Percentiles rank a stretch among this genome's conserved stretches.
Evolutionary conservation across 2,329 filamentous ascomycete genomes (phyloP).

Genomic region (Penicillium rolfsii): DNA sequence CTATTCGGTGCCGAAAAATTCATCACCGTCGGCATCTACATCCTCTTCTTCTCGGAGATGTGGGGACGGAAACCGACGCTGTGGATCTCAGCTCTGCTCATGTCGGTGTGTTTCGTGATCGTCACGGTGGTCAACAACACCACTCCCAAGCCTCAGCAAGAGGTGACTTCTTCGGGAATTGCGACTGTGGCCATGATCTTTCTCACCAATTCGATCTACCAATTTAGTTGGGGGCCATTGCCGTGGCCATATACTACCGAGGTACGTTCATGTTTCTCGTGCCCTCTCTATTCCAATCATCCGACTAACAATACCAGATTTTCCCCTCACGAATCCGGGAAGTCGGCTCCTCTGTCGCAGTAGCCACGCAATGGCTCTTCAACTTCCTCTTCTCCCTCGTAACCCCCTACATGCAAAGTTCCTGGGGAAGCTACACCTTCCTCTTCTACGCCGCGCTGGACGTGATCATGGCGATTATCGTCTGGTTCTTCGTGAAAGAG

Average conservation of each 20-base stretch:
- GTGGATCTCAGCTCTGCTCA: constrained; percentile 52
- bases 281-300: neutral
- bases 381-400: constrained; percentile 50
- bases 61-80: constrained; percentile 56
- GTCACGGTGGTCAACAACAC: constrained; percentile 52
- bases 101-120: constrained; percentile 58
- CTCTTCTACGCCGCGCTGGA: constrained; percentile 47
- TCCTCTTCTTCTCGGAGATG: constrained; percentile 55
- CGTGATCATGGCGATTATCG: constrained; percentile 38
- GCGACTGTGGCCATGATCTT: constrained; percentile 56
- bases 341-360: constrained; percentile 43
- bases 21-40: constrained; percentile 51
- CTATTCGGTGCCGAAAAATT: constrained; percentile 59
- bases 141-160: constrained; percentile 42
- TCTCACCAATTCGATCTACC: constrained; percentile 36
- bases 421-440: constrained; percentile 46
- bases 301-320: constrained; percentile 29
- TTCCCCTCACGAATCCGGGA: constrained; percentile 46
- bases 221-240: constrained; percentile 42
- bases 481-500: constrained; percentile 46
- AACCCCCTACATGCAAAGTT: constrained; percentile 46
- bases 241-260: constrained; percentile 43
- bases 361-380: constrained; percentile 45
- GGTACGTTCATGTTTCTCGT: constrained; percentile 12
- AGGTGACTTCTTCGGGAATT: constrained; percentile 44